phyloP scores from a whole-genome alignment of 805 yeast genomes.

The Cyberlindnera suaveolens region DNA sequence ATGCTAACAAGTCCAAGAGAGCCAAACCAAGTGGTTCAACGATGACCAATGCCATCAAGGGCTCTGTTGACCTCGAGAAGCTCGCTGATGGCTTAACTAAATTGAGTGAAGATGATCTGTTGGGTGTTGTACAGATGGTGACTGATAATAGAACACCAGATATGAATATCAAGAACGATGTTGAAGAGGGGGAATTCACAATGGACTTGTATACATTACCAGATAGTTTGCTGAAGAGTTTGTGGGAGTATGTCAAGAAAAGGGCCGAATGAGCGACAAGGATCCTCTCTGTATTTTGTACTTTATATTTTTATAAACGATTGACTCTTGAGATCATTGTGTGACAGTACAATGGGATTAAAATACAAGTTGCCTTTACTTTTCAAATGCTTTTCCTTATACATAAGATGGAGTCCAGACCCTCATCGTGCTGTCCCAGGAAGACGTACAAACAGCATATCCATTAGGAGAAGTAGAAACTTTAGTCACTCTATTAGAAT shows the following conservation, averaged over 20 bases:
- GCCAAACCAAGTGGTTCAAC: slow-evolving; percentile 13
- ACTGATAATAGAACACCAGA: slow-evolving; percentile 93
- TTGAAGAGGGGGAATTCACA: slow-evolving; percentile 94
- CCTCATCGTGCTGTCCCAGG: slow-evolving; percentile 72
- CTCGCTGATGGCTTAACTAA: slow-evolving; percentile 87
- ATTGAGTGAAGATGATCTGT: slow-evolving; percentile 84
- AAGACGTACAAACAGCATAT: slow-evolving; percentile 65
- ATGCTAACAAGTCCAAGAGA: slow-evolving; percentile 26
- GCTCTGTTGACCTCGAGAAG: slow-evolving; percentile 79
- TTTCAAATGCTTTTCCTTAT: neutral
- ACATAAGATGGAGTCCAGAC: slow-evolving; percentile 47
- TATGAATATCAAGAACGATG: slow-evolving; percentile 92
- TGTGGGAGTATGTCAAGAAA: slow-evolving; percentile 91
- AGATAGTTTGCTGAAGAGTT: slow-evolving; percentile 80
- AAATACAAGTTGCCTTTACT: neutral
- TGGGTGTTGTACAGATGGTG: slow-evolving; percentile 95
- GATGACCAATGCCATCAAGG: slow-evolving; percentile 51
- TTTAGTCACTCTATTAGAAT: slow-evolving; percentile 52
- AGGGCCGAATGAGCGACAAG: slow-evolving; percentile 32
- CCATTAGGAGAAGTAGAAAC: slow-evolving; percentile 72
- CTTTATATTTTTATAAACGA: neutral
- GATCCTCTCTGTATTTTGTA: neutral
- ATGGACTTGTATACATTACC: slow-evolving; percentile 94
- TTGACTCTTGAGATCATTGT: too few relatives aligned
- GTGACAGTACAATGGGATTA: too few relatives aligned